A percentile compares a stretch with the other conserved stretches of the same genome.
Conservation (phyloP, 345 rosid species). For the Firmiana major region DNA sequence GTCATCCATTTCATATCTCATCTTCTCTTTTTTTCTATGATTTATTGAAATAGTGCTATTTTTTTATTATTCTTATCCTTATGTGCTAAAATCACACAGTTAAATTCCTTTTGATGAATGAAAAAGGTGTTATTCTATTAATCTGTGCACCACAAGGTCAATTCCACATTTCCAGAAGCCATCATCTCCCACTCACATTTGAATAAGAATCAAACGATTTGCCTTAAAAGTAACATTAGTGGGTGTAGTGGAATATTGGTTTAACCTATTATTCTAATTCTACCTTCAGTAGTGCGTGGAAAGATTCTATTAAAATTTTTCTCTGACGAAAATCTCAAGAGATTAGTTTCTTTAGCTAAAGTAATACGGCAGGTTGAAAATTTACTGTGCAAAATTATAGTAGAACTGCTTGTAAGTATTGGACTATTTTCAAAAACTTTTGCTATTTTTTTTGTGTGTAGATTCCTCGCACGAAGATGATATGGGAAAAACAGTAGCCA, state of each 20-base stretch:
- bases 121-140: slow-evolving; percentile 1
- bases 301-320: too few species aligned
- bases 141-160: slow-evolving; percentile 5
- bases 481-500: slow-evolving; percentile 76
- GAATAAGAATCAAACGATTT: slow-evolving; percentile 10
- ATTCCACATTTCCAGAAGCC: slow-evolving; percentile 11
- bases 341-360: too few species aligned
- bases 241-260: slow-evolving; percentile 5
- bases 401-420: too few species aligned
- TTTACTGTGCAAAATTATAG: too few species aligned
- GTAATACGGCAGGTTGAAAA: too few species aligned
- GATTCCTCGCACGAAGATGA: slow-evolving; percentile 64
- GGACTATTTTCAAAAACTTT: slow-evolving; percentile 8
- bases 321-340: too few species aligned
- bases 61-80: neutral
- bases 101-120: neutral
- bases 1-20: neutral
- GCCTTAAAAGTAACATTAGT: slow-evolving; percentile 15
- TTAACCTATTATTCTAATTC: neutral
- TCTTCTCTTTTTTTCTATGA: neutral
- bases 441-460: slow-evolving; percentile 24
- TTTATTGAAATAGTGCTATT: neutral
- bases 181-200: slow-evolving; percentile 20
- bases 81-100: neutral
- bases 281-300: neutral